phyloP scores from a whole-genome alignment of 176 grass and related monocot genomes.

The Bolboschoenus planiculmis region DNA sequence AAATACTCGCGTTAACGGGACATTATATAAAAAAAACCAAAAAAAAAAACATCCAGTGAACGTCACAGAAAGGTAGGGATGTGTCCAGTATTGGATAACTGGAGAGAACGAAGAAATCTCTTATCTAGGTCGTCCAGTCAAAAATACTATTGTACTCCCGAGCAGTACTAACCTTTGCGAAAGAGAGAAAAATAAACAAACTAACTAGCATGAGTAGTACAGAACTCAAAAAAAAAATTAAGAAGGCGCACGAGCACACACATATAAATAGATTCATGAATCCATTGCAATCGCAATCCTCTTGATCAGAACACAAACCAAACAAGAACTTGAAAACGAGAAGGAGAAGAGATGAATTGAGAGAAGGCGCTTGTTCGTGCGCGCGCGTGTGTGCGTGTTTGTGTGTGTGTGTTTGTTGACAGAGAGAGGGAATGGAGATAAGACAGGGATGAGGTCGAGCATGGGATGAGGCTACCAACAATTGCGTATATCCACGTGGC shows the following conservation, averaged over 20 bases:
- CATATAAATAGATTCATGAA: neutral
- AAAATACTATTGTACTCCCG: conserved; percentile 9
- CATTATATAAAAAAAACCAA: too few species aligned
- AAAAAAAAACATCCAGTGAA: too few species aligned
- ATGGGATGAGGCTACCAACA: conserved; percentile 62
- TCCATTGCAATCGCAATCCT: neutral
- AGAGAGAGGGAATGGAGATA: conserved; percentile 19
- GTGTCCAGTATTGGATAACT: neutral
- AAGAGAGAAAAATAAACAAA: neutral
- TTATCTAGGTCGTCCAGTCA: neutral
- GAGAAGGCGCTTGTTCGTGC: neutral
- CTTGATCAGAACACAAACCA: neutral
- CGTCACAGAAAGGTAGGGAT: neutral
- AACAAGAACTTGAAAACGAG: neutral
- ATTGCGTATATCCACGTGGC: neutral
- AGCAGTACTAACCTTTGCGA: neutral
- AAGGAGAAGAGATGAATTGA: neutral
- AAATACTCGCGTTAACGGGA: too few species aligned
- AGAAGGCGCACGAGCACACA: neutral
- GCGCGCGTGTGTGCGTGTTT: neutral
- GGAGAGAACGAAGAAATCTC: neutral
- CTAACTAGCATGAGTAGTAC: neutral
- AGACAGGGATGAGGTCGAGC: conserved; percentile 67
- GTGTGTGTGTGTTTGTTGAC: neutral
- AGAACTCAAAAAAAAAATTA: neutral